These are phyloP conservation scores for Didymella pinodella DNA, from an alignment of 2,329 filamentous ascomycete species.

Conservation along the genomic window DNA sequence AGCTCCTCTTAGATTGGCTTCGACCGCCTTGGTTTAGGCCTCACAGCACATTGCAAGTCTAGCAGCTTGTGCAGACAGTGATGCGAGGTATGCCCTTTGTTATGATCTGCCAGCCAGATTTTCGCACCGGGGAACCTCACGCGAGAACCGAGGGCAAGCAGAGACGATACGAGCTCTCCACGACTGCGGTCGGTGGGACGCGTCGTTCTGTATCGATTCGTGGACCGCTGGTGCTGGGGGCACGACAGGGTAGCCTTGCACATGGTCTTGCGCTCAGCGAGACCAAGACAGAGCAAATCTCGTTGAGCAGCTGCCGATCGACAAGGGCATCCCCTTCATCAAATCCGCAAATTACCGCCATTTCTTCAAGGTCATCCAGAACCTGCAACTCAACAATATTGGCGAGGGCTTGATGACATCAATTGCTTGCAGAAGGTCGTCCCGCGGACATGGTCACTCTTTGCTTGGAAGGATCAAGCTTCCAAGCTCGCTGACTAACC, in stretches of 20 bases:
- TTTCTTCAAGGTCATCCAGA: slow-evolving; percentile 9
- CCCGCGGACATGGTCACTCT: neutral
- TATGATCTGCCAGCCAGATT: slow-evolving; percentile 1
- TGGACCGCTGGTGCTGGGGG: slow-evolving; percentile 3
- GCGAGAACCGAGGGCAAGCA: slow-evolving; percentile 19
- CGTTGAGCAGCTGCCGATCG: slow-evolving; percentile 17
- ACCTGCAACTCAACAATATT: slow-evolving; percentile 5
- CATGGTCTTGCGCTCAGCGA: slow-evolving; percentile 9
- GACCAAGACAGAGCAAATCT: slow-evolving; percentile 21
- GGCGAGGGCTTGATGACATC: slow-evolving; percentile 11
- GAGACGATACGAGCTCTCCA: slow-evolving; percentile 15
- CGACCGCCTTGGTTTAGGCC: slow-evolving; percentile 19
- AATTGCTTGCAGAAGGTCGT: slow-evolving; percentile 2
- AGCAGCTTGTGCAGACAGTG: slow-evolving; percentile 29
- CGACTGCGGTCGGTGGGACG: slow-evolving; percentile 15
- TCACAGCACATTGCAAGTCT: slow-evolving; percentile 13
- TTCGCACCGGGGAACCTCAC: slow-evolving; percentile 12
- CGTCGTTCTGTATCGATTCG: slow-evolving; percentile 15
- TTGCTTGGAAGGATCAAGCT: slow-evolving; percentile 8
- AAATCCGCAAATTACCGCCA: slow-evolving; percentile 23
- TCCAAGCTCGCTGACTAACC: slow-evolving; percentile 6
- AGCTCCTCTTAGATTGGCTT: slow-evolving; percentile 29
- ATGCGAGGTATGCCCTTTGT: slow-evolving; percentile 23
- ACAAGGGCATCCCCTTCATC: slow-evolving; percentile 22
- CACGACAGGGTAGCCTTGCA: slow-evolving; percentile 22